phyloP scores from a whole-genome alignment of 768 basidiomycete genomes.

The Imleria badia region DNA sequence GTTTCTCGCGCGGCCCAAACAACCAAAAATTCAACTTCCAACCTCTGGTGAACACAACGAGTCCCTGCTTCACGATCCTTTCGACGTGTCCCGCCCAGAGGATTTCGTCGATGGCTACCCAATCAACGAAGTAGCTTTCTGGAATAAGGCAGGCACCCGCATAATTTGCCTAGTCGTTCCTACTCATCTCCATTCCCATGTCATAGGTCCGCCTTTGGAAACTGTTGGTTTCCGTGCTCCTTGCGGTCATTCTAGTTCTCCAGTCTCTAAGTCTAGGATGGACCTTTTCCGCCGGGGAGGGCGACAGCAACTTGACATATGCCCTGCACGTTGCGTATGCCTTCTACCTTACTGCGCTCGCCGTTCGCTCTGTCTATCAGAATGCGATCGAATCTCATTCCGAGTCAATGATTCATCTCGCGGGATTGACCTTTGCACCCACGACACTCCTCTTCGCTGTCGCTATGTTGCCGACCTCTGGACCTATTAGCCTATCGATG shows the following conservation, averaged over 20 bases:
- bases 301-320: conserved; percentile 36
- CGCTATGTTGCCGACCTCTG: conserved; percentile 56
- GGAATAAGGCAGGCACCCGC: conserved; percentile 45
- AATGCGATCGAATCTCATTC: conserved; percentile 42
- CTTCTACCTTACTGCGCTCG: conserved; percentile 56
- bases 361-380: conserved; percentile 48
- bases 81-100: conserved; percentile 70
- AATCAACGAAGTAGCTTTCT: conserved; percentile 59
- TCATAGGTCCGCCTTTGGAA: conserved; percentile 62
- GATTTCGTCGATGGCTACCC: conserved; percentile 69
- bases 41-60: conserved; percentile 25
- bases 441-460: conserved; percentile 43
- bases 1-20: conserved; percentile 39
- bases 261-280: conserved; percentile 58
- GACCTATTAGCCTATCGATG: conserved; percentile 33
- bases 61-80: conserved; percentile 48
- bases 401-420: conserved; percentile 60
- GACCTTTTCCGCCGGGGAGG: conserved; percentile 29
- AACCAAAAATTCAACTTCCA: conserved; percentile 55
- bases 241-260: conserved; percentile 47
- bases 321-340: conserved; percentile 52
- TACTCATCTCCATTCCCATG: not conserved
- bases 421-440: conserved; percentile 51
- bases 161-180: not conserved
- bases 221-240: conserved; percentile 44